These are phyloP conservation scores for Cicer yamashitae DNA, from an alignment of 306 rosid genomes.

Conservation along the genomic window DNA sequence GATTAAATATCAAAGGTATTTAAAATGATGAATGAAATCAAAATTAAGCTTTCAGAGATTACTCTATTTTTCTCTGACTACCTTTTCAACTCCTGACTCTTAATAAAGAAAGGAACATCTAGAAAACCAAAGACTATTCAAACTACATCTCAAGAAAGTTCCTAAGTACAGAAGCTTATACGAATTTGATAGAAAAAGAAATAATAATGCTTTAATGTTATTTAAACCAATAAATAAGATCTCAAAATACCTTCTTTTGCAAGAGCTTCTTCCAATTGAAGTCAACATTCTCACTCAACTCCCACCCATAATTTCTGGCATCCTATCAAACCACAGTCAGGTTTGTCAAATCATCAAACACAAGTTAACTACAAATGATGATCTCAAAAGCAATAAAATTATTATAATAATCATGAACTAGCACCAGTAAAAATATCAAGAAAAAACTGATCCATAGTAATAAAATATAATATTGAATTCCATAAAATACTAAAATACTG, in stretches of 20 bases:
- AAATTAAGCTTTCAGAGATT: neutral
- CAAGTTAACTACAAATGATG: slow-evolving; percentile 17
- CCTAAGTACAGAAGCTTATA: neutral
- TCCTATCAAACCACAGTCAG: slow-evolving; percentile 61
- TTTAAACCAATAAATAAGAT: slow-evolving; percentile 20
- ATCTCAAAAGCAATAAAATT: slow-evolving; percentile 17
- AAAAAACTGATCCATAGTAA: slow-evolving; percentile 4
- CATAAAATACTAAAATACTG: too few relatives aligned
- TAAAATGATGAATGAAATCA: slow-evolving; percentile 5
- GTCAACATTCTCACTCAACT: slow-evolving; percentile 79
- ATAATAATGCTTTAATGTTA: slow-evolving; percentile 19
- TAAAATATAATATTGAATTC: slow-evolving; percentile 21
- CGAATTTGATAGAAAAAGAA: slow-evolving; percentile 2
- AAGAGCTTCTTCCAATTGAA: slow-evolving; percentile 94
- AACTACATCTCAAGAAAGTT: slow-evolving; percentile 22
- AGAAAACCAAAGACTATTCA: slow-evolving; percentile 23
- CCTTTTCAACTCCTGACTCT: neutral
- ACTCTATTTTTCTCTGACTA: neutral
- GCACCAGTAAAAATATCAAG: slow-evolving; percentile 8
- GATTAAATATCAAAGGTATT: neutral
- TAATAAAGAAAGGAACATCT: slow-evolving; percentile 22
- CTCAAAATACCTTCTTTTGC: slow-evolving; percentile 76
- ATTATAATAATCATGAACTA: slow-evolving; percentile 16
- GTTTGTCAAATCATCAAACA: slow-evolving; percentile 23
- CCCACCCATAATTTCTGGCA: slow-evolving; percentile 93